Percentiles rank a stretch among this genome's conserved stretches.
Evolutionary conservation across 495 filamentous ascomycete genomes (phyloP).

Genomic region (Pyrenopolyporus hunteri): DNA sequence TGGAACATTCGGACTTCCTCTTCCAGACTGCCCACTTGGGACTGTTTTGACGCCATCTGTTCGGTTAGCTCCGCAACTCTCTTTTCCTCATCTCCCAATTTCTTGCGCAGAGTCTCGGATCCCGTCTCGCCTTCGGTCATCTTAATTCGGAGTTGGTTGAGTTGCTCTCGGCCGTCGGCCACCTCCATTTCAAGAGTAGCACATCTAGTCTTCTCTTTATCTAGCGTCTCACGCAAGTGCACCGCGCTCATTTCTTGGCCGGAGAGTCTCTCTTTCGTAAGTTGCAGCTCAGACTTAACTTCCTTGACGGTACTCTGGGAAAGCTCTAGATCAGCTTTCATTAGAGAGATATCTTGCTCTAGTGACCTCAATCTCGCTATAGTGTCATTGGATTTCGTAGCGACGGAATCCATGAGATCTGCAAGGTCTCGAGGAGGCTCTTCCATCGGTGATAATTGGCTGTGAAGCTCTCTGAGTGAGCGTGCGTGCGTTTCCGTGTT

Average conservation of each 20-base stretch:
- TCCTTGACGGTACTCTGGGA: constrained; percentile 43
- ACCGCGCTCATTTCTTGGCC: constrained; percentile 48
- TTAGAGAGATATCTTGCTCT: constrained; percentile 51
- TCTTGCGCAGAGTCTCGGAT: constrained; percentile 74
- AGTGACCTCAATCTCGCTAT: constrained; percentile 50
- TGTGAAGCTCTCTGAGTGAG: constrained; percentile 66
- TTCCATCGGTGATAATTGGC: constrained; percentile 63
- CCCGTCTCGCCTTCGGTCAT: constrained; percentile 80
- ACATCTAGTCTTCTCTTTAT: constrained; percentile 64
- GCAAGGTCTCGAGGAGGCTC: constrained; percentile 61
- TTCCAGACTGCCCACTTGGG: constrained; percentile 68
- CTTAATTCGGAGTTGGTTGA: constrained; percentile 67
- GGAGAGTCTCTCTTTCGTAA: constrained; percentile 57
- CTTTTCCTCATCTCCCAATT: constrained; percentile 71
- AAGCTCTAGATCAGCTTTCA: constrained; percentile 53
- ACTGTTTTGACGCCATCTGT: constrained; percentile 69
- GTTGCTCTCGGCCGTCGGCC: constrained; percentile 66
- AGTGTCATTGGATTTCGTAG: constrained; percentile 64
- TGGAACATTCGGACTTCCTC: constrained; percentile 67
- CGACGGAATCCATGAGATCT: constrained; percentile 67
- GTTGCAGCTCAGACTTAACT: constrained; percentile 49
- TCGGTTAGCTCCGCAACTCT: constrained; percentile 65
- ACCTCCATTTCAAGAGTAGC: constrained; percentile 67
- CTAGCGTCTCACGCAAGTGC: constrained; percentile 56
- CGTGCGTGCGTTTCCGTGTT: constrained; percentile 57